Percentiles rank a stretch among this genome's conserved stretches.
Evolutionary conservation across 1,284 basidiomycete species (phyloP).

Genomic region (Pseudozyma sp.): DNA sequence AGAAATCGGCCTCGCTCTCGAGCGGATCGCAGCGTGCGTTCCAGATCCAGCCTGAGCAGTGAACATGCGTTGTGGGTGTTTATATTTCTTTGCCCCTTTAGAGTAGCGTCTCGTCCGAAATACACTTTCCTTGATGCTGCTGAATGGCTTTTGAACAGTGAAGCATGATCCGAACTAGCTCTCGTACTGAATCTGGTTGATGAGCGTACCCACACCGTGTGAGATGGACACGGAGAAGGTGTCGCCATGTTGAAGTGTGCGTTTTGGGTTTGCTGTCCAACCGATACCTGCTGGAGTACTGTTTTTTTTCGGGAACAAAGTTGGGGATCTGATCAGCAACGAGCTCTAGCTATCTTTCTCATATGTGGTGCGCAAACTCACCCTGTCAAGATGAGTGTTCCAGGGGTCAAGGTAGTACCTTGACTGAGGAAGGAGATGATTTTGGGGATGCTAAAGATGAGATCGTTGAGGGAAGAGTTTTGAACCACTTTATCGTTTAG

Average conservation of each 20-base stretch:
- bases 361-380: neutral
- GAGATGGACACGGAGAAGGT: conserved; percentile 70
- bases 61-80: neutral
- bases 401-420: conserved; percentile 51
- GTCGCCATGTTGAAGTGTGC: conserved; percentile 68
- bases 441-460: conserved; percentile 70
- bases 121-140: no score
- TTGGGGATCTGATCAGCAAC: no score
- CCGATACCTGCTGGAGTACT: conserved; percentile 70
- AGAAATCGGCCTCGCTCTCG: conserved; percentile 25
- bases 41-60: conserved; percentile 15
- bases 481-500: conserved; percentile 69
- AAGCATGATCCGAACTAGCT: no score
- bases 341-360: no score
- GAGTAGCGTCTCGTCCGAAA: no score
- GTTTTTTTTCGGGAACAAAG: neutral
- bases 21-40: conserved; percentile 43
- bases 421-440: conserved; percentile 68
- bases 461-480: conserved; percentile 68
- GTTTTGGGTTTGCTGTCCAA: conserved; percentile 64
- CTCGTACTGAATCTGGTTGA: conserved; percentile 70
- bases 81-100: no score
- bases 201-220: conserved; percentile 70
- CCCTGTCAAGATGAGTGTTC: conserved; percentile 62
- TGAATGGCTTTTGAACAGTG: no score